These are phyloP conservation scores for Bruguiera parviflora DNA, from an alignment of 345 rosid genomes.

Conservation along the genomic window DNA sequence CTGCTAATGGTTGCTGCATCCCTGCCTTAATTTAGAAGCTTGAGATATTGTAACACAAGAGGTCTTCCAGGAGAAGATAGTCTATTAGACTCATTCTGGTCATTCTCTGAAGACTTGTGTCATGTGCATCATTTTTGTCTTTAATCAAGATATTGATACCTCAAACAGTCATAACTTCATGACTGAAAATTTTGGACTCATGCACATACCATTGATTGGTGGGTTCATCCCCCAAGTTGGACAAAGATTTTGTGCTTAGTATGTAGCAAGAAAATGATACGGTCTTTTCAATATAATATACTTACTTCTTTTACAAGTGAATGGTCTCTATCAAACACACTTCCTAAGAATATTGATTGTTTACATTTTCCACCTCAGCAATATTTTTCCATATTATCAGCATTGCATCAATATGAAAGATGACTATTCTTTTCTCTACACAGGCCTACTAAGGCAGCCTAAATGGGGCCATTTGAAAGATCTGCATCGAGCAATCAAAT, in stretches of 20 bases:
- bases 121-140: background rate
- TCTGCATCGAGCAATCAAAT: conserved; percentile 86
- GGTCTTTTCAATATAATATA: background rate
- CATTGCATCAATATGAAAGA: conserved; percentile 5
- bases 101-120: background rate
- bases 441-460: conserved; percentile 89
- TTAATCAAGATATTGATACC: conserved; percentile 8
- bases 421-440: conserved; percentile 11
- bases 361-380: background rate
- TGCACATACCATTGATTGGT: conserved; percentile 7
- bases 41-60: conserved; percentile 1
- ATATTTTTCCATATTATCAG: background rate
- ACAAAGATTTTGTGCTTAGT: background rate
- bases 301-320: background rate
- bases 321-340: background rate
- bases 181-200: conserved; percentile 10
- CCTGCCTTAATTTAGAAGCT: background rate
- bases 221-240: conserved; percentile 13
- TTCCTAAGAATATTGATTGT: background rate
- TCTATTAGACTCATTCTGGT: background rate
- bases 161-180: conserved; percentile 5
- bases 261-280: background rate
- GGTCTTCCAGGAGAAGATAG: background rate
- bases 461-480: conserved; percentile 99
- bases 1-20: background rate